Conservation (phyloP, 768 basidiomycete genomes). For the Naganishia onofrii region DNA sequence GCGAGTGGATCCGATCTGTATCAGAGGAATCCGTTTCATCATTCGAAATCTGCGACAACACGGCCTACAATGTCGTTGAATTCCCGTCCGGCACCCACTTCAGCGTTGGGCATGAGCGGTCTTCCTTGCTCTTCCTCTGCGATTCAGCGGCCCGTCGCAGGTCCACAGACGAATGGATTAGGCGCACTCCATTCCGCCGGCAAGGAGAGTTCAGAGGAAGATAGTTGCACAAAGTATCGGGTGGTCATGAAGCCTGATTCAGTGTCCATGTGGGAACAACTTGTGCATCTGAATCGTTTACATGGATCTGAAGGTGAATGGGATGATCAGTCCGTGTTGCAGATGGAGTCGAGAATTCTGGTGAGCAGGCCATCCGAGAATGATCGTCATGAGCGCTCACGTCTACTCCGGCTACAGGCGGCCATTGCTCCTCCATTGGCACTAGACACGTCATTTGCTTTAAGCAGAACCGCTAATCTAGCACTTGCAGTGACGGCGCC, state of each 20-base stretch:
- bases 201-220: constrained; percentile 19
- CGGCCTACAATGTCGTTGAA: constrained; percentile 3
- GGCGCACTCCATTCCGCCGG: background rate
- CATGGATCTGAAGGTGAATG: constrained; percentile 39
- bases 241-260: constrained; percentile 49
- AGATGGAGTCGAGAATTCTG: constrained; percentile 53
- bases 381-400: background rate
- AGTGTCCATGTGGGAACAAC: constrained; percentile 44
- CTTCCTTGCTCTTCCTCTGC: constrained; percentile 7
- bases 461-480: constrained; percentile 49
- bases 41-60: constrained; percentile 9
- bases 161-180: constrained; percentile 13
- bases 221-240: constrained; percentile 33
- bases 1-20: constrained; percentile 24
- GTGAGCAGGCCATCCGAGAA: constrained; percentile 38
- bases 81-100: constrained; percentile 13
- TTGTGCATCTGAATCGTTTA: constrained; percentile 38
- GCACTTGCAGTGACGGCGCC: constrained; percentile 46
- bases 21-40: constrained; percentile 16
- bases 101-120: constrained; percentile 7
- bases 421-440: constrained; percentile 52
- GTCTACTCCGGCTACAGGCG: constrained; percentile 40
- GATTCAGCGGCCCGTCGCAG: constrained; percentile 7
- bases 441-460: constrained; percentile 49
- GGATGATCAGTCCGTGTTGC: constrained; percentile 51